A percentile compares a stretch with the other conserved stretches of the same genome.
These are phyloP conservation scores for Starmerella cellae DNA, from an alignment of 805 yeast species.

Conservation along the genomic window DNA sequence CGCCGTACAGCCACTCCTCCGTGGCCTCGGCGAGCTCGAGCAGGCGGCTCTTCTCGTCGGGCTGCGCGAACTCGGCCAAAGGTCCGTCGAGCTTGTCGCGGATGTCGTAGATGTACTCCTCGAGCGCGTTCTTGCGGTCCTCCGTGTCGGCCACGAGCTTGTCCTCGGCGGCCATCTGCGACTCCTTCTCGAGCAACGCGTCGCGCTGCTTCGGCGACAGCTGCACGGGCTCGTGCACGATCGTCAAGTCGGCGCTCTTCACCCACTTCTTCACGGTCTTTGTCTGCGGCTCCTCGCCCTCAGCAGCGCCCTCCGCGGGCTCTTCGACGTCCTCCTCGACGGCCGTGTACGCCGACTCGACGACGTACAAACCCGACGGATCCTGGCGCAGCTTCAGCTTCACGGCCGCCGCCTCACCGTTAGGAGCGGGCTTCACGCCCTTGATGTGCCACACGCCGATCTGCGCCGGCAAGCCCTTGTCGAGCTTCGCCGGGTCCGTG, in stretches of 20 bases:
- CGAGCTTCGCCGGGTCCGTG: conserved; percentile 61
- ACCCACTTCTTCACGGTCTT: conserved; percentile 85
- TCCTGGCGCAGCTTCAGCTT: conserved; percentile 94
- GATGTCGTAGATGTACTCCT: conserved; percentile 95
- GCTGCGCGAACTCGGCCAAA: conserved; percentile 77
- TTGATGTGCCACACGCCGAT: conserved; percentile 76
- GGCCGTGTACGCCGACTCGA: conserved; percentile 89
- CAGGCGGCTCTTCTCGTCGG: conserved; percentile 75
- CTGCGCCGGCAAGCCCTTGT: conserved; percentile 46
- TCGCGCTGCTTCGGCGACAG: conserved; percentile 53
- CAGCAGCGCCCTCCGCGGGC: conserved; percentile 61
- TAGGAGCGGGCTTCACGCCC: conserved; percentile 66
- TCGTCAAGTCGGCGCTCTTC: conserved; percentile 67
- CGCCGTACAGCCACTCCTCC: conserved; percentile 98
- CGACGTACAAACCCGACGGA: conserved; percentile 87
- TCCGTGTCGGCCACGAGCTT: conserved; percentile 97
- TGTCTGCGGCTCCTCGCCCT: conserved; percentile 56
- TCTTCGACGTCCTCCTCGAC: conserved; percentile 85
- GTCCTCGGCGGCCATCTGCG: conserved; percentile 73
- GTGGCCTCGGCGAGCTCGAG: conserved; percentile 61
- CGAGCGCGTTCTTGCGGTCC: conserved; percentile 95
- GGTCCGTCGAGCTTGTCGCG: conserved; percentile 93
- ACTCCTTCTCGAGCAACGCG: conserved; percentile 66
- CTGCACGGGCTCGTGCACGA: conserved; percentile 41
- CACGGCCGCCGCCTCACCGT: conserved; percentile 55